Evolutionary conservation across 176 grass and related monocot genomes (phyloP).

Genomic region (Secale cereale): DNA sequence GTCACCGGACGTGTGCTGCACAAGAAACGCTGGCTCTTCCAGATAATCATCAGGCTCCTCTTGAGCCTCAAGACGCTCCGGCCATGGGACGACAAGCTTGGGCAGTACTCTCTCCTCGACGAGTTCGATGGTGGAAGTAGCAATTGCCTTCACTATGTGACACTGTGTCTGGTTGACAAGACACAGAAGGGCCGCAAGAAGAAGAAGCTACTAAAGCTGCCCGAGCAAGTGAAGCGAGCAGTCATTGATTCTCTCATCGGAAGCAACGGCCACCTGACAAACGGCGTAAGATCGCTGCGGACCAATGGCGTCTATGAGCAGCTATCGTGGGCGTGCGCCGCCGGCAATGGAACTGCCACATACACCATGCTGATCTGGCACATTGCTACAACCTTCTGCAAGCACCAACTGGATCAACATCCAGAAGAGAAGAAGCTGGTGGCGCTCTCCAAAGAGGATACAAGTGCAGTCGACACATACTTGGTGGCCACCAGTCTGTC

Average conservation of each 20-base stretch:
- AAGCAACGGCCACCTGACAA: neutral
- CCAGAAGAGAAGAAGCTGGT: no score
- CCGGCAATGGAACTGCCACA: neutral
- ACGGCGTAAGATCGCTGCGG: neutral
- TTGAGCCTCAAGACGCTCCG: neutral
- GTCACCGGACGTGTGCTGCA: neutral
- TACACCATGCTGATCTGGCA: neutral
- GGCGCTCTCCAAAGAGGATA: neutral
- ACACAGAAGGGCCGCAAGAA: neutral
- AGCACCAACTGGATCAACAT: neutral
- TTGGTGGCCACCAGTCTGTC: neutral
- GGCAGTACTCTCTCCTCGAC: neutral
- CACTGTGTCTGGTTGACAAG: neutral
- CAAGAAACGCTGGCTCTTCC: neutral
- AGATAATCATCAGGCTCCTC: neutral
- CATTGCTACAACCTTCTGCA: neutral
- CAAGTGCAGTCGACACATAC: no score
- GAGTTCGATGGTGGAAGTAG: neutral
- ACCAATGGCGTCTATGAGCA: neutral
- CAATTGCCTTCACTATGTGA: neutral
- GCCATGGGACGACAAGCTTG: neutral
- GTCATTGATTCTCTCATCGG: neutral
- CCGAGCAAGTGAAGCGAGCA: neutral
- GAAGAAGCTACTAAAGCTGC: neutral
- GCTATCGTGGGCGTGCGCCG: neutral